Percentiles rank a stretch among this genome's conserved stretches.
These are phyloP conservation scores for Penicillium longicatenatum DNA, from an alignment of 495 filamentous ascomycete genomes.

Conservation along the genomic window DNA sequence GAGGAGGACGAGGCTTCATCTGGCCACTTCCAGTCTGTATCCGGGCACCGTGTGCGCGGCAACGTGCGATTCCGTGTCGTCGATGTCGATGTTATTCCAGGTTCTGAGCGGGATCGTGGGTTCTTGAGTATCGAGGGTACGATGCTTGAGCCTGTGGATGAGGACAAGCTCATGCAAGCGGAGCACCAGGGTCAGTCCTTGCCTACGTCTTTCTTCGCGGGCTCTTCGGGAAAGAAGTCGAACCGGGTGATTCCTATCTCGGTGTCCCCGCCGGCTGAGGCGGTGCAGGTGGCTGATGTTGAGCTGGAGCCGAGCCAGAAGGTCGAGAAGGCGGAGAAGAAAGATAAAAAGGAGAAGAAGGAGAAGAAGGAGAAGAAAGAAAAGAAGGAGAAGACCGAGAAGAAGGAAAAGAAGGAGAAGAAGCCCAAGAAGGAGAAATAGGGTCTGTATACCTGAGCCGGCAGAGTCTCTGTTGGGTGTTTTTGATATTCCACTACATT, in stretches of 20 bases:
- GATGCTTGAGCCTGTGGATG: conserved; percentile 55
- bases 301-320: conserved; percentile 20
- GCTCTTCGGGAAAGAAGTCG: conserved; percentile 11
- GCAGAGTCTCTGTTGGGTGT: conserved; percentile 7
- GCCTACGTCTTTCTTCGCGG: conserved; percentile 18
- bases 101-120: conserved; percentile 57
- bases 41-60: conserved; percentile 63
- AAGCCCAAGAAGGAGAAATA: conserved; percentile 28
- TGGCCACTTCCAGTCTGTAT: conserved; percentile 64
- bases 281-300: conserved; percentile 21
- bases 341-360: conserved; percentile 22
- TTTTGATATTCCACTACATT: conserved; percentile 3
- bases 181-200: conserved; percentile 38
- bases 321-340: conserved; percentile 25
- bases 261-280: conserved; percentile 13
- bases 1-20: conserved; percentile 39
- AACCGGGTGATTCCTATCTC: conserved; percentile 25
- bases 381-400: conserved; percentile 26
- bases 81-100: conserved; percentile 61
- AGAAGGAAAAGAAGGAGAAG: conserved; percentile 28
- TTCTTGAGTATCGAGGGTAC: conserved; percentile 73
- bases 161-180: conserved; percentile 38
- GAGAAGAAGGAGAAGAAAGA: conserved; percentile 29
- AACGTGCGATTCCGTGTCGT: conserved; percentile 62
- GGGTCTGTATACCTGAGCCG: conserved; percentile 10